These are phyloP conservation scores for Saccharomycodes ludwigii DNA, from an alignment of 805 yeast species.

Conservation along the genomic window DNA sequence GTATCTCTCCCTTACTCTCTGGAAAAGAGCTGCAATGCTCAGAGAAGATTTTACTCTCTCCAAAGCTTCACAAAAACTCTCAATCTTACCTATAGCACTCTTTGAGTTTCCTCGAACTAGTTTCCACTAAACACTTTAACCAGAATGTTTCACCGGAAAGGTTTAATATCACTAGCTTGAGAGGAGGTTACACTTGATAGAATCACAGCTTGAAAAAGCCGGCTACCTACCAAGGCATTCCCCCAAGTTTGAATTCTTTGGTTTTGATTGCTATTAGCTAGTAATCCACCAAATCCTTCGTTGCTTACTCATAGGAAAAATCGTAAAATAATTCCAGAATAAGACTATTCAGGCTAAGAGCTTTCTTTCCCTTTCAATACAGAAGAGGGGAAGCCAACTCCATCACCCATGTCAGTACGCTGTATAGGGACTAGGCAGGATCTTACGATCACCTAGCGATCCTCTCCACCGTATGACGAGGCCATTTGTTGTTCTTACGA, in stretches of 20 bases:
- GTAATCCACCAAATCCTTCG: conserved; percentile 25
- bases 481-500: conserved; percentile 19
- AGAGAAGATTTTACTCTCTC: conserved; percentile 10
- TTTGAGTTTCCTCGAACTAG: conserved; percentile 19
- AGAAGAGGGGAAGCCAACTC: conserved; percentile 1
- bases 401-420: conserved; percentile 20
- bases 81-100: conserved; percentile 20
- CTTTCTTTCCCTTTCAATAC: too few species aligned
- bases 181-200: conserved; percentile 22
- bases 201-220: conserved; percentile 14
- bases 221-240: conserved; percentile 20
- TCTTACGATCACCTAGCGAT: conserved; percentile 23
- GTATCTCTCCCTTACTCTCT: too few species aligned
- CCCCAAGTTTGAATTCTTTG: conserved; percentile 19
- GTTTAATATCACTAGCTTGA: conserved; percentile 20
- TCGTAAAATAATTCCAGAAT: conserved; percentile 21
- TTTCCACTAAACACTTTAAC: conserved; percentile 21
- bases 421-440: conserved; percentile 19
- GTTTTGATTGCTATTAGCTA: conserved; percentile 19
- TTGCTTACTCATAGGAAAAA: conserved; percentile 20
- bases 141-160: conserved; percentile 16
- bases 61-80: too few species aligned
- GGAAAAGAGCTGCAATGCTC: conserved; percentile 5
- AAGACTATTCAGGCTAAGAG: conserved; percentile 24
- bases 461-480: conserved; percentile 23